Evolutionary conservation across 441 rosid genomes (phyloP), one percentile per base, ranked within the genome.

Genomic region (Pelargonium fulgidum): DNA sequence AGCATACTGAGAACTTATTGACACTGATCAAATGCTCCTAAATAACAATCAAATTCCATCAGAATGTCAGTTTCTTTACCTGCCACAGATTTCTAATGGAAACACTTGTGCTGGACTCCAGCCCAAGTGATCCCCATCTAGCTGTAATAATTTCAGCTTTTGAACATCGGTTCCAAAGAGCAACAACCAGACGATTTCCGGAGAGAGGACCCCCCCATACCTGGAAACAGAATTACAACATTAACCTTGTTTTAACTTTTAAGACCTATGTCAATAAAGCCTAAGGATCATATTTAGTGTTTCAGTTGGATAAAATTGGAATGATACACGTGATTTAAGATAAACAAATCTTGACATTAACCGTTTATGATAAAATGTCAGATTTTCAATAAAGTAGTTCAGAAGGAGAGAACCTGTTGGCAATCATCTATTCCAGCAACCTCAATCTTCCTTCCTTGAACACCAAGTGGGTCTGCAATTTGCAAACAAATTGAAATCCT

Each of bases 121-220:
- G 17, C 58, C 58, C 58, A 14, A 50, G 17, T n/a, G 19, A 14
- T n/a, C 16, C 7, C 58, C 58, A 50, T 14, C 3, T 50, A n/a
- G 58, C 58, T 50, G 58, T 50, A 13, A 50, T 50, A n/a, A 0
- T 2, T 50, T 4, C 58, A 50, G 58, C 19, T 50, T 50, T n/a
- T 50, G 58, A n/a, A n/a, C 58, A 50, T n/a, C 58, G 58, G 58
- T 50, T 50, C 58, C 58, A 50, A 7, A 50, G 19, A 50, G 58
- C 58, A n/a, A 50, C 58, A 7, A 14, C 58, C 58, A 50, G 14
- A 50, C 58, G 58, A 14, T 11, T 1, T 1, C 19, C 58, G 0
- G 58, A 50, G 19, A 50, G 58, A 13, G 58, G 58, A n/a, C 58
- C 58, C 7, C 19, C 58, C 58, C 58, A 50, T 50, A 50, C 58